Evolutionary conservation across 2,329 filamentous ascomycete species (phyloP), one percentile per base, ranked within the genome.

Genomic region (Xylaria sp.): DNA sequence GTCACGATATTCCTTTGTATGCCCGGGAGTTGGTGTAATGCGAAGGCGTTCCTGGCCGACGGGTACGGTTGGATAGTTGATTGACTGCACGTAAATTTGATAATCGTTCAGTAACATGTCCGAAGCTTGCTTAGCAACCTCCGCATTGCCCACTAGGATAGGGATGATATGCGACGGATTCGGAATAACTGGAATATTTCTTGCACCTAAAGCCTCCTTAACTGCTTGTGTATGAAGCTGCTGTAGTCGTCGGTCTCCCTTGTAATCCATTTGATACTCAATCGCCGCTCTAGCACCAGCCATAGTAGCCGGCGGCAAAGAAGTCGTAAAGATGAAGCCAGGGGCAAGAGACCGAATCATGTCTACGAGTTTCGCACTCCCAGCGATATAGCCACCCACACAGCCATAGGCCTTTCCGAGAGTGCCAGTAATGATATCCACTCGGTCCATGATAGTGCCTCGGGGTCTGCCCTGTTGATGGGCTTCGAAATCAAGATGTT

Each of bases 321-420:
- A 97, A 5, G 96, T 99, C 55, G 96, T 99, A 84, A 99, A 99
- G 80, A 99, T 99, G 83, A 99, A 99, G 32, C 96, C 96, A 4
- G 96, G 94, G 1, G 96, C 96, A 46, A 98, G 89, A 9, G 96
- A 98, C 60, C 96, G 93, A 75, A 99, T 92, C 69, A 93, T 92
- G 80, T 99, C 96, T 39, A 99, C 91, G 74, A 99, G 86, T 78
- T 91, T 92, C 61, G 89, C 83, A 68, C 91, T 97, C 60, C 93
- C 96, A 41, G 96, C 96, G 78, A 99, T 98, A 83, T 99, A 99
- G 67, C 96, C 96, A 75, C 96, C 96, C 46, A 99, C 96, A 76
- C 94, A 97, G 73, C 96, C 96, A 78, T 98, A 99, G 0, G 96
- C 96, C 83, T 99, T 99, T 77, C 96, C 96, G 48, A 99, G 88